Evolutionary conservation across 331 rosid genomes (phyloP).

Genomic region (Malus hybrid): DNA sequence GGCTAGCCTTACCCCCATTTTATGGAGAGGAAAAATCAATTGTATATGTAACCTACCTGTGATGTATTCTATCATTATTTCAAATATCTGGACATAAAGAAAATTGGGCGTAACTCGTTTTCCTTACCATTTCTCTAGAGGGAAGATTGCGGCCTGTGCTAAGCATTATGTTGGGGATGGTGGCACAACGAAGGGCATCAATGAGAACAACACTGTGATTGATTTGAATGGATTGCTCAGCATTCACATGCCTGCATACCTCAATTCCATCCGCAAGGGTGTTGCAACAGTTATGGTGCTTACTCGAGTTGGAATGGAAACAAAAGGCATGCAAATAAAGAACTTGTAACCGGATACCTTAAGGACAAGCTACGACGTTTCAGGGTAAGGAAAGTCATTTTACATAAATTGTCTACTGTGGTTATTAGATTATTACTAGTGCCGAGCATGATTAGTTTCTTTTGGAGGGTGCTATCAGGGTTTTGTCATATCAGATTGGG

Average conservation of each 20-base stretch:
- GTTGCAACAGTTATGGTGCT: slow-evolving; percentile 59
- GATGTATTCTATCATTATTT: not conserved
- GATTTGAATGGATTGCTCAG: slow-evolving; percentile 36
- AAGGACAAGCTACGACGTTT: slow-evolving; percentile 49
- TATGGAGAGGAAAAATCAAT: not conserved
- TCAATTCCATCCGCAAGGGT: slow-evolving; percentile 46
- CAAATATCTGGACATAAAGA: not conserved
- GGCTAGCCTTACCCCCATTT: no score
- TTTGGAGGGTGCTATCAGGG: slow-evolving; percentile 27
- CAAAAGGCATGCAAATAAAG: slow-evolving; percentile 61
- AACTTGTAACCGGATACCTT: slow-evolving; percentile 50
- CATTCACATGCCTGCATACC: slow-evolving; percentile 72
- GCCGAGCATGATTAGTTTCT: not conserved
- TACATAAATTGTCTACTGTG: not conserved
- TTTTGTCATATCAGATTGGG: slow-evolving; percentile 19
- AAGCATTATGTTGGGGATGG: slow-evolving; percentile 76
- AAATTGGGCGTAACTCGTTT: not conserved
- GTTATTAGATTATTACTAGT: not conserved
- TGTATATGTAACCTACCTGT: not conserved
- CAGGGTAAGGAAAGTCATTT: slow-evolving; percentile 33
- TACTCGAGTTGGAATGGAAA: slow-evolving; percentile 72
- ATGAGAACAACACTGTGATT: slow-evolving; percentile 51
- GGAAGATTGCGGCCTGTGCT: slow-evolving; percentile 72
- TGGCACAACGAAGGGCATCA: slow-evolving; percentile 59
- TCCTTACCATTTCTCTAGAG: slow-evolving; percentile 15